phyloP scores from a whole-genome alignment of 140 eudicot genomes.

The Erigeron philadelphicus region DNA sequence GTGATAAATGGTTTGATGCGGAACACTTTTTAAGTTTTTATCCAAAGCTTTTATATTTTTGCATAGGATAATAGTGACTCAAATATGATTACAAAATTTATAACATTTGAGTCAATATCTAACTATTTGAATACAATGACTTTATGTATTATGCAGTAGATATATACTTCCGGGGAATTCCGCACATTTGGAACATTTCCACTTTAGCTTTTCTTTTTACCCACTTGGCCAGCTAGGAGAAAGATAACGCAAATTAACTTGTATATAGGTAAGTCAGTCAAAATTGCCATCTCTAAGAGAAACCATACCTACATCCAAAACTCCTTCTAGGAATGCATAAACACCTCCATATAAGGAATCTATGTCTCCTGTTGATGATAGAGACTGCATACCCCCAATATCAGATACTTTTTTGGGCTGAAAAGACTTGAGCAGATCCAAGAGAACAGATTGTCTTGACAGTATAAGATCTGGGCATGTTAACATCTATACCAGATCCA shows the following conservation, averaged over 20 bases:
- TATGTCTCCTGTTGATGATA: constrained; percentile 52
- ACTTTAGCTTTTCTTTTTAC: not conserved
- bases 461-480: constrained; percentile 43
- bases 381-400: constrained; percentile 35
- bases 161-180: not conserved
- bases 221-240: not conserved
- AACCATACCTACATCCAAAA: constrained; percentile 58
- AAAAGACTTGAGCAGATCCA: constrained; percentile 55
- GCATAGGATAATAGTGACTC: not conserved
- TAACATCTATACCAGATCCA: constrained; percentile 49
- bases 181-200: not conserved
- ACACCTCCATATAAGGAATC: constrained; percentile 61
- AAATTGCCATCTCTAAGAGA: not conserved
- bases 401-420: constrained; percentile 46
- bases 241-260: constrained; percentile 14
- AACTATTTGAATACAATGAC: not conserved
- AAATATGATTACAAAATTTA: not conserved
- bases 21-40: not conserved
- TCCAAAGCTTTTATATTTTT: not conserved
- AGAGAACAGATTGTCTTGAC: constrained; percentile 36
- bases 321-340: constrained; percentile 51
- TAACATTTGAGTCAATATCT: not conserved
- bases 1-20: not conserved
- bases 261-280: not conserved
- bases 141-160: not conserved